Evolutionary conservation across 2,329 filamentous ascomycete species (phyloP).

Genomic region (Beauveria medogensis): DNA sequence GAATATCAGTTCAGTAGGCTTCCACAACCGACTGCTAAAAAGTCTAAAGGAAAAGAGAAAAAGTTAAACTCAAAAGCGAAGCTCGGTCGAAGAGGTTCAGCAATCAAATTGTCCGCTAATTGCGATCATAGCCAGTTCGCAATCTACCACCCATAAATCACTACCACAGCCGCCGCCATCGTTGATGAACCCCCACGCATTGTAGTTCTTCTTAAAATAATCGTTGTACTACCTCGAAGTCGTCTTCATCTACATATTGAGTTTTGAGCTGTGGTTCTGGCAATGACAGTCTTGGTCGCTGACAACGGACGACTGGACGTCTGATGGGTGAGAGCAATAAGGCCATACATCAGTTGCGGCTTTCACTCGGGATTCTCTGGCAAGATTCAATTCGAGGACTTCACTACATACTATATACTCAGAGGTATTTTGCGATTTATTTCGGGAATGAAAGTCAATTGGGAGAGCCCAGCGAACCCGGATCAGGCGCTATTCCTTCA

Average conservation of each 20-base stretch:
- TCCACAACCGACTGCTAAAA: background rate
- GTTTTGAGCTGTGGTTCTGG: background rate
- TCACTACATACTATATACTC: no score
- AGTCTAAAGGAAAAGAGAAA: background rate
- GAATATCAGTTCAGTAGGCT: no score
- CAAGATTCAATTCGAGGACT: no score
- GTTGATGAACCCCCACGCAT: background rate
- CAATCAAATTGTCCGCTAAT: background rate
- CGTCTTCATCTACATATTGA: background rate
- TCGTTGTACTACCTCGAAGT: background rate
- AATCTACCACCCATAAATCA: background rate
- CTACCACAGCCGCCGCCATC: background rate
- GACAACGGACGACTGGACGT: background rate
- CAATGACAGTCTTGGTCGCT: background rate
- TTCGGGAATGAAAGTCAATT: no score
- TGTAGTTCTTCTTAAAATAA: background rate
- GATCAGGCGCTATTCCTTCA: background rate
- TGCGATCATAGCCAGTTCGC: background rate
- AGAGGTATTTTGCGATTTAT: background rate
- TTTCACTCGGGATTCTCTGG: background rate
- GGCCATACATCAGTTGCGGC: no score
- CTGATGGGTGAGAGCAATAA: background rate
- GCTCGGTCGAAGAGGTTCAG: no score
- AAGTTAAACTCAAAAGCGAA: background rate
- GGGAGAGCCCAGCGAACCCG: background rate